These are phyloP conservation scores for Tubosaeta sp. DNA, from an alignment of 768 basidiomycete genomes.

Conservation along the genomic window DNA sequence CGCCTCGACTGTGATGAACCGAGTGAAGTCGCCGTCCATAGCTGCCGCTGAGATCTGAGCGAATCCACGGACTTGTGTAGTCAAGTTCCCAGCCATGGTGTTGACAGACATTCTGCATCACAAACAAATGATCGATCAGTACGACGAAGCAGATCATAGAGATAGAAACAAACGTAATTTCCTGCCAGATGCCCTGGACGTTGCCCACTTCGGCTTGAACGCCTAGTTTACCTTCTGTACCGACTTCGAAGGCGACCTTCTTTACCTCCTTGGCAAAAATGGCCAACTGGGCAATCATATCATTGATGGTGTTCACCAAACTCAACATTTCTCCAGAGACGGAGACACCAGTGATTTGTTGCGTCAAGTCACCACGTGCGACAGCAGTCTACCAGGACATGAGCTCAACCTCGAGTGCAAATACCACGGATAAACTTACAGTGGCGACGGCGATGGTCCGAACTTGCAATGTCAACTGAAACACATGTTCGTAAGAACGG, in stretches of 20 bases:
- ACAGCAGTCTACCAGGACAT: conserved; percentile 66
- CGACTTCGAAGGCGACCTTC: conserved; percentile 95
- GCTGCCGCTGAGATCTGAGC: conserved; percentile 98
- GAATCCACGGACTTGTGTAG: conserved; percentile 98
- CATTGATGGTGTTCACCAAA: conserved; percentile 96
- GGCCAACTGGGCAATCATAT: conserved; percentile 67
- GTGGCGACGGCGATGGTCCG: conserved; percentile 91
- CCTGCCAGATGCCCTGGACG: conserved; percentile 97
- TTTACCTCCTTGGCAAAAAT: conserved; percentile 81
- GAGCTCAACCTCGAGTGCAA: neutral
- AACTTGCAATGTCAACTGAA: conserved; percentile 85
- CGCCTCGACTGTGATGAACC: conserved; percentile 99
- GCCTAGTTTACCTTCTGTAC: conserved; percentile 97
- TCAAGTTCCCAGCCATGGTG: conserved; percentile 94
- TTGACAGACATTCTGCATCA: conserved; percentile 81
- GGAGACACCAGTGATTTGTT: conserved; percentile 88
- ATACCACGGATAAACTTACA: conserved; percentile 38
- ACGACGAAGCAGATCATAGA: neutral
- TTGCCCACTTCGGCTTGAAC: conserved; percentile 97
- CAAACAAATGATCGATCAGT: neutral
- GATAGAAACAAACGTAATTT: conserved; percentile 75
- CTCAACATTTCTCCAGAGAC: conserved; percentile 96
- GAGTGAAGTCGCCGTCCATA: conserved; percentile 97
- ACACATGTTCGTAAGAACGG: conserved; percentile 3
- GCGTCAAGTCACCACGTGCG: conserved; percentile 87